Base-by-base conservation (phyloP, 371 early-diverging fungal genomes). In the Apophysomyces trapeziformis region DNA sequence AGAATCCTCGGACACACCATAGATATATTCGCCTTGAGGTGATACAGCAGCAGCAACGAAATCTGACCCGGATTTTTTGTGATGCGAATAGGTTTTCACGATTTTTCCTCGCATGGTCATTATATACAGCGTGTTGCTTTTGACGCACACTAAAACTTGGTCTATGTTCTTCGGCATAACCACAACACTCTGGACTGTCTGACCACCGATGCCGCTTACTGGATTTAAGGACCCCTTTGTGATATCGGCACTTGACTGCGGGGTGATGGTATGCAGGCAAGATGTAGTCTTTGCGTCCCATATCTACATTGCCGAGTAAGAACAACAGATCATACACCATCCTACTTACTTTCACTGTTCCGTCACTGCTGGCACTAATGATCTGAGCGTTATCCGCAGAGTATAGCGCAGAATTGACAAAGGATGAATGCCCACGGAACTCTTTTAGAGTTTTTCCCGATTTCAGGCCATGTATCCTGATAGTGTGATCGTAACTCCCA, bases 391-490 rank as follows among this genome's bases (percentile, higher is more conserved):
- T 87, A 66, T 95, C 93, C 2, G 70, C 45, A 16, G 87, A 87
- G 69, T 89, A 98, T 2, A 87, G 61, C 6, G 85, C 93, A 44
- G 83, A 79, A 73, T 95, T 97, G 26, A 97, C 94, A 74, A 91
- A 95, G 0, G 95, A 92, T 0, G 91, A 84, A 67, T 98, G 99
- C 0, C 99, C 99, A 13, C 93, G 84, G 69, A 95, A 96, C 66
- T 95, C 94, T 64, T 94, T 92, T 9, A 96, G 71, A 65, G 87
- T 82, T 54, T 94, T 94, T 9, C 96, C 96, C 1, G 95, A 94
- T 68, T 95, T 94, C 13, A 97, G 72, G 5, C 96, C 96, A 69
- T 95, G 94, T 14, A 97, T 75, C 85, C 91, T 84, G 32, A 95
- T 69, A 1, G 89, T 87, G 37, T 84, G 81, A 68, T 97, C 98